Conservation (phyloP, 306 rosid species). For the Vigna trinervia region DNA sequence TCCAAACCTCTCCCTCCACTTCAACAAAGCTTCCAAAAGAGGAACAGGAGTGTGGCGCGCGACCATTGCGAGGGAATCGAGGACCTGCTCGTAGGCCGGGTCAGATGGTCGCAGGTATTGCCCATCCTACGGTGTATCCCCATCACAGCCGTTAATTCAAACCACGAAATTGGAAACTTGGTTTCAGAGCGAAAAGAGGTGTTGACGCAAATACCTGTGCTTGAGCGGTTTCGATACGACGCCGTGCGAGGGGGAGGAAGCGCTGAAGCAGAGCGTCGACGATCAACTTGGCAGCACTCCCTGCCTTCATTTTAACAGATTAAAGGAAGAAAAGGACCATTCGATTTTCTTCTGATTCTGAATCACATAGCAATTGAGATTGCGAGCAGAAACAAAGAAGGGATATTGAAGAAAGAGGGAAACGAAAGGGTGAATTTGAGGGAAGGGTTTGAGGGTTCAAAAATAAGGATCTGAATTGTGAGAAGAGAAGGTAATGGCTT, state of each 20-base stretch:
- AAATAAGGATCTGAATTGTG: neutral
- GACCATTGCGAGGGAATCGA: conserved; percentile 98
- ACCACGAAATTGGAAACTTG: neutral
- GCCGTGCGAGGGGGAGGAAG: conserved; percentile 97
- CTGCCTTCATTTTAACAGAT: conserved; percentile 74
- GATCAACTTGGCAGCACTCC: conserved; percentile 95
- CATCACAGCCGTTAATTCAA: conserved; percentile 20
- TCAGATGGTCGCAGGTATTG: conserved; percentile 98
- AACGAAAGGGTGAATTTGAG: neutral
- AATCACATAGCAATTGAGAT: neutral
- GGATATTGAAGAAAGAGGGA: neutral
- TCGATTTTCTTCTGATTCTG: neutral
- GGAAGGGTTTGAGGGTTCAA: neutral
- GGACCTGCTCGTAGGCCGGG: conserved; percentile 97
- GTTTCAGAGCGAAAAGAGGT: neutral
- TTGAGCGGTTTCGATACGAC: conserved; percentile 99
- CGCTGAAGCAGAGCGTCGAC: conserved; percentile 99
- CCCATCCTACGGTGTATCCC: conserved; percentile 66
- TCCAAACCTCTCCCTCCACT: conserved; percentile 86
- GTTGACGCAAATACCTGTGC: conserved; percentile 63
- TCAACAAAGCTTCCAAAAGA: conserved; percentile 89
- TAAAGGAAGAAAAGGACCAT: conserved; percentile 1
- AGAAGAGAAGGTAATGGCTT: neutral
- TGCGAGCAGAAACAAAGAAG: neutral
- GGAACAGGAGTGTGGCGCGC: conserved; percentile 99